Evolutionary conservation across 1,284 basidiomycete species (phyloP).

Genomic region (Microbotryum intermedium): DNA sequence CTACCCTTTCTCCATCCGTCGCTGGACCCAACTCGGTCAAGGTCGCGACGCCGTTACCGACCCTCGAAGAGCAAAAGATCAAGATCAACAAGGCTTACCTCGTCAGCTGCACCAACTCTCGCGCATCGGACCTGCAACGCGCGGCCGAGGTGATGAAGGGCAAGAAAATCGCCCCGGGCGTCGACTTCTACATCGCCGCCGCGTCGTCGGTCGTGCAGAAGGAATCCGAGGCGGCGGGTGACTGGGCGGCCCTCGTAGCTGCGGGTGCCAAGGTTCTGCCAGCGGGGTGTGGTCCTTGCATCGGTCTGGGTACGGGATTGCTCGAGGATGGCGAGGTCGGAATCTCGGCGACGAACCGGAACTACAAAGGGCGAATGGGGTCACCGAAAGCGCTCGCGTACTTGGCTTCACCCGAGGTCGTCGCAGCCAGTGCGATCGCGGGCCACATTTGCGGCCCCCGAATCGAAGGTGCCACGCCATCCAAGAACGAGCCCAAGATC

Average conservation of each 20-base stretch:
- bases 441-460: slow-evolving; percentile 80
- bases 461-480: slow-evolving; percentile 48
- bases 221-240: slow-evolving; percentile 73
- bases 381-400: slow-evolving; percentile 90
- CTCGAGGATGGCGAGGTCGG: slow-evolving; percentile 90
- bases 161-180: slow-evolving; percentile 73
- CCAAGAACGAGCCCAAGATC: slow-evolving; percentile 42
- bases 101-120: slow-evolving; percentile 96
- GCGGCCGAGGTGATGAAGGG: slow-evolving; percentile 83
- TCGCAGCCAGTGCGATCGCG: slow-evolving; percentile 86
- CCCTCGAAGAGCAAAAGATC: slow-evolving; percentile 64
- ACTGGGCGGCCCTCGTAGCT: slow-evolving; percentile 78
- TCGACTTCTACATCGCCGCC: slow-evolving; percentile 96
- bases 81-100: slow-evolving; percentile 96
- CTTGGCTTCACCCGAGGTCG: slow-evolving; percentile 90
- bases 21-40: slow-evolving; percentile 98
- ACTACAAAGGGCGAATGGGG: slow-evolving; percentile 99
- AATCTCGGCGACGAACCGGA: slow-evolving; percentile 96
- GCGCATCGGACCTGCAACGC: slow-evolving; percentile 85
- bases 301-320: slow-evolving; percentile 86
- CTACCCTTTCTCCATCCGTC: slow-evolving; percentile 87
- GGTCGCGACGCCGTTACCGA: slow-evolving; percentile 78
- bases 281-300: slow-evolving; percentile 95
- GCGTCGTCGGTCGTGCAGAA: slow-evolving; percentile 85
- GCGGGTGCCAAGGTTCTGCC: slow-evolving; percentile 88